phyloP scores from a whole-genome alignment of 1,284 basidiomycete species.

The Thecaphora thlaspeos region DNA sequence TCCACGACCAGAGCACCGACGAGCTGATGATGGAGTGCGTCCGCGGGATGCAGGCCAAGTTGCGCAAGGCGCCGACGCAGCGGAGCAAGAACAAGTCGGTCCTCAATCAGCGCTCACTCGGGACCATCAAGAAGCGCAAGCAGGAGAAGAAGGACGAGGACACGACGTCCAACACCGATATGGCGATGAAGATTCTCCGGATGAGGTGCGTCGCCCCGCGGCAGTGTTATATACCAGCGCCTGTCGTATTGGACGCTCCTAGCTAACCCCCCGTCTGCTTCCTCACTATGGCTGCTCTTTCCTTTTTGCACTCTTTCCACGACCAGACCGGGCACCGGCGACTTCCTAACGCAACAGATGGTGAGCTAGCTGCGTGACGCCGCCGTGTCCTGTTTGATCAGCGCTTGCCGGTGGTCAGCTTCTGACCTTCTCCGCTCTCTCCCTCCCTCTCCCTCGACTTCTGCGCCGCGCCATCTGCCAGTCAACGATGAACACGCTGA shows the following conservation, averaged over 20 bases:
- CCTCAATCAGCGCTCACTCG: constrained; percentile 79
- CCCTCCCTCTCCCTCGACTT: no score
- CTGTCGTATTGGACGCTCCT: no score
- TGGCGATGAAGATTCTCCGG: constrained; percentile 49
- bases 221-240: no score
- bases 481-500: constrained; percentile 38
- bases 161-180: constrained; percentile 29
- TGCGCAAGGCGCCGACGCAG: constrained; percentile 25
- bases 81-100: constrained; percentile 68
- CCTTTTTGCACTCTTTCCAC: neutral
- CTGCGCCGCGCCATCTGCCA: neutral
- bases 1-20: constrained; percentile 53
- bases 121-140: constrained; percentile 93
- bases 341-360: constrained; percentile 49
- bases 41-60: constrained; percentile 72
- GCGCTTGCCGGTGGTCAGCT: no score
- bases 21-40: constrained; percentile 75
- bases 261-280: no score
- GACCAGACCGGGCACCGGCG: constrained; percentile 37
- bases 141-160: constrained; percentile 74
- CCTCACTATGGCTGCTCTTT: neutral
- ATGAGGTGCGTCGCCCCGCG: constrained; percentile 26
- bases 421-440: no score
- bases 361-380: no score
- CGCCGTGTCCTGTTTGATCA: no score